Base-by-base conservation (phyloP, 1,139 yeast genomes). In the Scheffersomyces titani region DNA sequence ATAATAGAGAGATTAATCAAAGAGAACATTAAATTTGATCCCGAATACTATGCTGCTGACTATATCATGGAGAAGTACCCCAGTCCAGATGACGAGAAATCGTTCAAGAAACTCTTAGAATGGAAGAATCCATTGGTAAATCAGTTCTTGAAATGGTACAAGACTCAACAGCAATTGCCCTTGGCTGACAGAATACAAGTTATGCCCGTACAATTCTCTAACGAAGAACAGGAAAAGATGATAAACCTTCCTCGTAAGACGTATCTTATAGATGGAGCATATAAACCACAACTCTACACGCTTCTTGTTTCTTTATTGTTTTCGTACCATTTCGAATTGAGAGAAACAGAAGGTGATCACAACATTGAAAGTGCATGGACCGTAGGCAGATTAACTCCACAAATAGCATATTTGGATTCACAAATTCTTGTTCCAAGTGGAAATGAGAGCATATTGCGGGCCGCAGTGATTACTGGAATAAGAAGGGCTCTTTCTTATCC, bases 281-380 rank as follows among this genome's bases (percentile, higher is more conserved):
- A 85, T 59, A 69, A 67, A 55, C 65, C 66, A 6, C 80, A 83
- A 20, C 68, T 85, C 2, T 87, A 90, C 63, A 74, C 88, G 44
- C 79, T 90, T 0, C 70, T 93, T 0, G 68, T 91, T 0, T 85
- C 91, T 20, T 61, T 92, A 0, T 65, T 94, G 20, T 94, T 90
- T 71, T 86, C 90, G 0, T 89, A 86, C 64, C 82, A 84, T 57
- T 92, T 88, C 67, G 98, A 94, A 60, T 70, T 81, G 52, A 76
- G 97, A 47, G 90, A 89, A 54, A 89, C 86, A 36, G 84, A 81
- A 65, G 97, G 96, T 9, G 96, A 90, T 21, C 85, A 86, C 54
- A 91, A 86, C 20, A 86, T 89, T 7, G 99, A 94, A 71, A 89
- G 97, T 59, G 92, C 96, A 0, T 94, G 98, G 99, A 88, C 96